phyloP scores from a whole-genome alignment of 1,284 basidiomycete genomes.

The Chalciporus sp. region DNA sequence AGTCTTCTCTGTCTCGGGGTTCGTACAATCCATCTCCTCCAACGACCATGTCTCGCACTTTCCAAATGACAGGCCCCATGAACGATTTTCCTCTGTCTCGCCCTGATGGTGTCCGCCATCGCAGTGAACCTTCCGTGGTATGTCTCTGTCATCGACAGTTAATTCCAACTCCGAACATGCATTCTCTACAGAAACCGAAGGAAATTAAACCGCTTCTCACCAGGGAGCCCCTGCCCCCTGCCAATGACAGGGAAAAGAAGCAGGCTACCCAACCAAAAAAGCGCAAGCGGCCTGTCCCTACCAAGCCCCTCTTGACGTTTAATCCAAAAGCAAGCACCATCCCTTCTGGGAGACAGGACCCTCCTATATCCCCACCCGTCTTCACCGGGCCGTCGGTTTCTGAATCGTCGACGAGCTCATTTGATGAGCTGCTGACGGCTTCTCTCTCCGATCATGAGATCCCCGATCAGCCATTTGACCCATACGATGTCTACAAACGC shows the following conservation, averaged over 20 bases:
- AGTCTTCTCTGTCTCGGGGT: conserved; percentile 2
- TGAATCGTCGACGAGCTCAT: conserved; percentile 9
- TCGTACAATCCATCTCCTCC: conserved; percentile 3
- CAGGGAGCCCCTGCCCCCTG: conserved; percentile 23
- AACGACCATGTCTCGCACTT: conserved; percentile 13
- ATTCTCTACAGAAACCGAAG: conserved; percentile 24
- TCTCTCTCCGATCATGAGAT: conserved; percentile 9
- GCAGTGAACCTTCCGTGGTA: conserved; percentile 24
- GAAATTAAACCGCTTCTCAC: conserved; percentile 26
- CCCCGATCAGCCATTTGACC: conserved; percentile 8
- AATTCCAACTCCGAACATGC: conserved; percentile 16
- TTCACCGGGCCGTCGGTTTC: conserved; percentile 11
- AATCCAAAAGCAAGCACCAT: conserved; percentile 18
- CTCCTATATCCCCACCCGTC: conserved; percentile 7
- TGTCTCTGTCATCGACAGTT: conserved; percentile 18
- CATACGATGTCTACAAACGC: conserved; percentile 17
- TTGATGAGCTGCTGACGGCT: conserved; percentile 14
- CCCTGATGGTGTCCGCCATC: conserved; percentile 15
- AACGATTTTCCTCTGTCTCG: conserved; percentile 15
- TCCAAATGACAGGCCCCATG: background rate
- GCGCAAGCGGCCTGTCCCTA: conserved; percentile 27
- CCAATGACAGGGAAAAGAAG: conserved; percentile 28
- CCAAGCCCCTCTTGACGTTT: conserved; percentile 22
- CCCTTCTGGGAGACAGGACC: conserved; percentile 28
- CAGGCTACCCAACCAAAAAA: conserved; percentile 17